Conservation (phyloP, 805 yeast species). For the Starmerella tilneyi region DNA sequence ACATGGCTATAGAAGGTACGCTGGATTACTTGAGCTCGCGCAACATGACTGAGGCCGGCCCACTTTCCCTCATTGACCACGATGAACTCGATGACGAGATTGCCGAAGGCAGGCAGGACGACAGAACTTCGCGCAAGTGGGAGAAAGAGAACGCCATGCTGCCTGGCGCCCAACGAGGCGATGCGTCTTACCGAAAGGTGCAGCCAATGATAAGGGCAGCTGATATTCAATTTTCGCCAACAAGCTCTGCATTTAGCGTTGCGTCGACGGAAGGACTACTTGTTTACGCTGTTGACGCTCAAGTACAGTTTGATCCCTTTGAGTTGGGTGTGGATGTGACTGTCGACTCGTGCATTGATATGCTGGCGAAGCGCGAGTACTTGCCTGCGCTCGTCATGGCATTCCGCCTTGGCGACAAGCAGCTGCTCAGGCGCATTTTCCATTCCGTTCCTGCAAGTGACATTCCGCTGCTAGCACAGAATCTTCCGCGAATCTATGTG, state of each 20-base stretch:
- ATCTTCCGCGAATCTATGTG: slow-evolving; percentile 68
- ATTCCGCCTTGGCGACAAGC: slow-evolving; percentile 76
- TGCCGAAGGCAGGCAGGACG: slow-evolving; percentile 51
- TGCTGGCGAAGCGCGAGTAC: slow-evolving; percentile 51
- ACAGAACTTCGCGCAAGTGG: slow-evolving; percentile 14
- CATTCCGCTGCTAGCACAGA: slow-evolving; percentile 54
- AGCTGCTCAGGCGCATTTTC: slow-evolving; percentile 60
- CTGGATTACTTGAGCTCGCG: slow-evolving; percentile 64
- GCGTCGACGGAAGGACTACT: slow-evolving; percentile 91
- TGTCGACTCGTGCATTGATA: slow-evolving; percentile 58
- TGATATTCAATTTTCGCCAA: slow-evolving; percentile 73
- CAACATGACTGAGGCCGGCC: slow-evolving; percentile 80
- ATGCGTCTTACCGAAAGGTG: slow-evolving; percentile 60
- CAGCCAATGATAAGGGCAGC: slow-evolving; percentile 80
- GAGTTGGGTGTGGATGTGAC: slow-evolving; percentile 90
- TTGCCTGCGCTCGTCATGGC: slow-evolving; percentile 82
- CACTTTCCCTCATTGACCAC: slow-evolving; percentile 67
- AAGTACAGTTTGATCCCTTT: slow-evolving; percentile 75
- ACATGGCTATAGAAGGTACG: slow-evolving; percentile 89
- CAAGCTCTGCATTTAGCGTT: slow-evolving; percentile 82
- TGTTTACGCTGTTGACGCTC: slow-evolving; percentile 64
- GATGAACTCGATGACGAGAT: slow-evolving; percentile 78
- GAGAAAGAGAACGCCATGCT: slow-evolving; percentile 43
- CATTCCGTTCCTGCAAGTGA: slow-evolving; percentile 65
- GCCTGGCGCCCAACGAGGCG: slow-evolving; percentile 84